A percentile compares a stretch with the other conserved stretches of the same genome.
Conservation (phyloP, 306 rosid genomes). For the Prunus kanzakura region DNA sequence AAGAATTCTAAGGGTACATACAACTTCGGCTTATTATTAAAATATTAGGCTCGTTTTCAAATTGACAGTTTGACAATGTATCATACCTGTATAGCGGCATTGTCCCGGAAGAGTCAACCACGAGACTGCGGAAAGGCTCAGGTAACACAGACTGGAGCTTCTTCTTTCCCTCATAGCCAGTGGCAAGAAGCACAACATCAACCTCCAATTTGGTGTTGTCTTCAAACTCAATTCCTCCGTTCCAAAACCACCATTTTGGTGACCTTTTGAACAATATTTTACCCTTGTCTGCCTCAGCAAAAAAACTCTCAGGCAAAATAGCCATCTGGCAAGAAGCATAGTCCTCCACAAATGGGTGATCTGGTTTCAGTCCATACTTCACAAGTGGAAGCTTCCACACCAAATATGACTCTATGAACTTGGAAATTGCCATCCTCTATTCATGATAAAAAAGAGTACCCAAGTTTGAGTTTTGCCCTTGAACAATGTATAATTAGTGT, state of each 20-base stretch:
- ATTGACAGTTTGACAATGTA: not conserved
- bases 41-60: not conserved
- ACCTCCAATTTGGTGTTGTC: conserved; percentile 49
- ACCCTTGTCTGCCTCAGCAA: conserved; percentile 54
- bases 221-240: conserved; percentile 52
- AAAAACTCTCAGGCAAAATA: conserved; percentile 57
- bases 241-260: conserved; percentile 56
- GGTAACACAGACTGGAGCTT: conserved; percentile 51
- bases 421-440: conserved; percentile 53
- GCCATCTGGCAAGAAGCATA: conserved; percentile 76
- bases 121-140: conserved; percentile 45
- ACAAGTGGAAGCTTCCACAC: conserved; percentile 55
- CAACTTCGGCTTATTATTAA: not conserved
- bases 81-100: conserved; percentile 51
- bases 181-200: conserved; percentile 58
- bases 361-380: conserved; percentile 59
- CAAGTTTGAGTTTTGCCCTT: not conserved
- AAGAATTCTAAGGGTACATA: not conserved
- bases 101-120: conserved; percentile 42
- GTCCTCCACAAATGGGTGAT: conserved; percentile 64
- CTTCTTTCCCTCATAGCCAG: conserved; percentile 54
- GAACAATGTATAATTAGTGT: not conserved
- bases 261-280: conserved; percentile 42
- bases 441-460: not conserved
- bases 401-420: conserved; percentile 60